These are phyloP conservation scores for Diphasiastrum complanatum DNA, from an alignment of 83 land plant species.

Conservation along the genomic window DNA sequence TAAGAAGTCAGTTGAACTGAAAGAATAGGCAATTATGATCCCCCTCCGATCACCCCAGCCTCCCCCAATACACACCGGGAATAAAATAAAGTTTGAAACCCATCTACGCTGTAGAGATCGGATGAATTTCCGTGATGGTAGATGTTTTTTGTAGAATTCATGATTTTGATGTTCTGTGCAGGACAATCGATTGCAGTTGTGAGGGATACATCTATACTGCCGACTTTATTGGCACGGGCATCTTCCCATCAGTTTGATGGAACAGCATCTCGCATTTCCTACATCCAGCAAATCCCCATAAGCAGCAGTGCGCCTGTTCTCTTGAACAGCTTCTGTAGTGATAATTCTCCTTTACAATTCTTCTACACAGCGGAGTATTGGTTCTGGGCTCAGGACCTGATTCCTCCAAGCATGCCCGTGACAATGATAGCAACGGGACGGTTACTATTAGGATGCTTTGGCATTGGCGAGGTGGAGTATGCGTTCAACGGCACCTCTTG, in stretches of 20 bases:
- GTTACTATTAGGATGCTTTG: slow-evolving; percentile 18
- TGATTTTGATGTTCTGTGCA: not conserved
- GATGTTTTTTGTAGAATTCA: too few species aligned
- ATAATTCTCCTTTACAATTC: not conserved
- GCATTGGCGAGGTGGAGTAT: slow-evolving; percentile 15
- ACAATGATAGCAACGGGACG: slow-evolving; percentile 4
- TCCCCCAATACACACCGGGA: too few species aligned
- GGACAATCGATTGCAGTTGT: not conserved
- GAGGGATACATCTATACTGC: not conserved
- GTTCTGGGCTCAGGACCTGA: slow-evolving; percentile 20
- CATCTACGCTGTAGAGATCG: too few species aligned
- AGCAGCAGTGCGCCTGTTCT: slow-evolving; percentile 3
- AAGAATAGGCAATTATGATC: too few species aligned
- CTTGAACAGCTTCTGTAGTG: not conserved
- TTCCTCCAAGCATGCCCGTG: slow-evolving; percentile 19
- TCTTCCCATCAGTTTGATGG: slow-evolving; percentile 9
- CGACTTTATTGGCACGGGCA: slow-evolving; percentile 10
- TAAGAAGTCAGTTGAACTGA: too few species aligned
- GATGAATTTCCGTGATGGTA: too few species aligned
- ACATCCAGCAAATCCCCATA: slow-evolving; percentile 14
- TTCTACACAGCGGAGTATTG: slow-evolving; percentile 22
- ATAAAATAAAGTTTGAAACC: too few species aligned
- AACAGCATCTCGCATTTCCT: slow-evolving; percentile 2
- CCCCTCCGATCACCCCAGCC: too few species aligned
- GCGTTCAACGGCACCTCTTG: slow-evolving; percentile 17